These are phyloP conservation scores for Neonectria hederae DNA, from an alignment of 2,329 filamentous ascomycete species.

Conservation along the genomic window DNA sequence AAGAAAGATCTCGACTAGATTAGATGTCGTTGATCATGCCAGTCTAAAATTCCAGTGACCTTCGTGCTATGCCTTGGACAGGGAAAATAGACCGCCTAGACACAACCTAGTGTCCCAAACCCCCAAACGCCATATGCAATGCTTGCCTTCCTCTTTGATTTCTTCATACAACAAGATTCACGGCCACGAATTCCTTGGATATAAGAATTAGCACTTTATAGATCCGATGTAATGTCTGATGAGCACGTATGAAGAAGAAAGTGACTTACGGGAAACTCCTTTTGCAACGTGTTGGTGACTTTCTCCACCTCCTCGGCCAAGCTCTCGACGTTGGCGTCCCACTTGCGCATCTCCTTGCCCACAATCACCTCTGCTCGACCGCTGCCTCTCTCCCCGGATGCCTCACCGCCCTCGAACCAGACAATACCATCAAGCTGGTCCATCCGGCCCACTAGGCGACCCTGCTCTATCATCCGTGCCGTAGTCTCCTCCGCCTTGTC, in stretches of 20 bases:
- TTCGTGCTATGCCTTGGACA: constrained; percentile 30
- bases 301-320: constrained; percentile 91
- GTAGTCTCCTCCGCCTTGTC: constrained; percentile 91
- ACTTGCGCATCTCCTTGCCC: constrained; percentile 79
- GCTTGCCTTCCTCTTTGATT: constrained; percentile 29
- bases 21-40: constrained; percentile 23
- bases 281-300: constrained; percentile 82
- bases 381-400: constrained; percentile 73
- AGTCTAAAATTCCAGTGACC: constrained; percentile 30
- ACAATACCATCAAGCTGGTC: constrained; percentile 93
- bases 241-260: background rate
- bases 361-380: constrained; percentile 70
- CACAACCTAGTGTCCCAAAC: constrained; percentile 27
- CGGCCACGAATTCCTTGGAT: constrained; percentile 64
- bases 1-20: constrained; percentile 60
- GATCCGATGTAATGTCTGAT: background rate
- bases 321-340: constrained; percentile 89
- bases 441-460: constrained; percentile 85
- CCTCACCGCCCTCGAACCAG: constrained; percentile 82
- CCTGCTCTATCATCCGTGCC: constrained; percentile 95
- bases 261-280: constrained; percentile 73
- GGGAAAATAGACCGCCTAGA: constrained; percentile 25
- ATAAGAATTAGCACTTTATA: constrained; percentile 21
- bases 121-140: constrained; percentile 36
- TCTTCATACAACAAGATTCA: constrained; percentile 55